These are phyloP conservation scores for Paramecium pentaurelia DNA, from an alignment of 73 alveolate genomes.

Conservation along the genomic window DNA sequence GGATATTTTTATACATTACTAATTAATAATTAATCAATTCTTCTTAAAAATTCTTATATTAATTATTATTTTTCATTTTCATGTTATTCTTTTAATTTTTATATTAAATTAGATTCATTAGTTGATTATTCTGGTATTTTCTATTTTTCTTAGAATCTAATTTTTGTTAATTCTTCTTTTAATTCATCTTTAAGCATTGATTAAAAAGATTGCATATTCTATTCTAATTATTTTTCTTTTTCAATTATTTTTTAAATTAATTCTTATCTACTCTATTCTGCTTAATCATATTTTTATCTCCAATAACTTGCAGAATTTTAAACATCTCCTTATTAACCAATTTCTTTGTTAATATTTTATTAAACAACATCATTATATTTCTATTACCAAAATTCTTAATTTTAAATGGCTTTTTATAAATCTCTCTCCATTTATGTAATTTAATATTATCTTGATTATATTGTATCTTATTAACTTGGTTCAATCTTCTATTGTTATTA, in stretches of 20 bases:
- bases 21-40: slow-evolving; percentile 21
- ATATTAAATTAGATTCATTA: not conserved
- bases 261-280: not conserved
- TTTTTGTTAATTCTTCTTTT: slow-evolving; percentile 14
- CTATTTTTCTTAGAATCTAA: not conserved
- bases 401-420: not conserved
- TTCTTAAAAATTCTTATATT: not conserved
- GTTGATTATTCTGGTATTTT: not conserved
- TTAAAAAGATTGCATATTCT: slow-evolving; percentile 24
- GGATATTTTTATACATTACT: slow-evolving; percentile 32
- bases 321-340: not conserved
- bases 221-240: slow-evolving; percentile 20
- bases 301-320: slow-evolving; percentile 20
- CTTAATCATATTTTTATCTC: slow-evolving; percentile 21
- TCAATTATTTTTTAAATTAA: not conserved
- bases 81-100: not conserved
- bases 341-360: slow-evolving; percentile 31
- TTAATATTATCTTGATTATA: not conserved
- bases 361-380: not conserved
- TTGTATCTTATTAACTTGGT: slow-evolving; percentile 1
- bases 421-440: not conserved
- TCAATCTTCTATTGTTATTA: not conserved
- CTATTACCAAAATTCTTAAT: not conserved
- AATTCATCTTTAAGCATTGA: slow-evolving; percentile 38
- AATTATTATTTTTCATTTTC: slow-evolving; percentile 7